Base-by-base conservation (phyloP, 1,284 basidiomycete genomes). In the Tilletia walkeri region DNA sequence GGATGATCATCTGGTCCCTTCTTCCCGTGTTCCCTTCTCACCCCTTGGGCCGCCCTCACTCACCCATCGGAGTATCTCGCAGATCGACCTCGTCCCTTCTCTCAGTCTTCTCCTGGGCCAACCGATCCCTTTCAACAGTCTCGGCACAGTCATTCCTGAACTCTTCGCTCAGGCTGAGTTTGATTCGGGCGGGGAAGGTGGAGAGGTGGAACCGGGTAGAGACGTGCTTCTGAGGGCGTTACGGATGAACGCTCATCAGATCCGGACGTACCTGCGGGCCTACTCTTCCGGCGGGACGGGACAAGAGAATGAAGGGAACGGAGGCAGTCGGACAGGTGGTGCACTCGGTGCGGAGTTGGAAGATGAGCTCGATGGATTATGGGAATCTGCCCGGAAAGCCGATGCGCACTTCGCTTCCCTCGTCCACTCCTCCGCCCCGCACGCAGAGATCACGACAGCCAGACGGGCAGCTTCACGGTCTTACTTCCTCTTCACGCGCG, bases 71-170 rank as follows among this genome's bases (percentile, higher is more conserved):
- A 87, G 87, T 16, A 88, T 95, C 66, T 90, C 95, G 75, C 96
- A 99, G 85, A 96, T 99, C 77, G 95, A 98, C 84, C 87, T 99
- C 45, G 89, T 98, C 0, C 93, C 95, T 0, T 91, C 94, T 0
- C 84, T 99, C 39, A 90, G 94, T 2, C 88, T 98, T n/a, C 88
- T 97, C 7, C 89, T 99, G 12, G 95, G 95, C 24, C 85, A 96
- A 2, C 93, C 94, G 0, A 91, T 99, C 65, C 96, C 96, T 0
- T 98, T 91, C 86, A 97, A 95, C 85, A 97, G 93, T 78, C 89
- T 99, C 16, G 96, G 96, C 0, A 89, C 88, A 1, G 86, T 96
- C 70, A 92, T 99, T 34, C 95, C 95, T 0, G 95, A 99, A 80
- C 85, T 94, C 18, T 98, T 99, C 83, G 68, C 76, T 48, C 50